These are phyloP conservation scores for Dothistroma septosporum DNA, from an alignment of 2,329 filamentous ascomycete genomes.

Conservation along the genomic window DNA sequence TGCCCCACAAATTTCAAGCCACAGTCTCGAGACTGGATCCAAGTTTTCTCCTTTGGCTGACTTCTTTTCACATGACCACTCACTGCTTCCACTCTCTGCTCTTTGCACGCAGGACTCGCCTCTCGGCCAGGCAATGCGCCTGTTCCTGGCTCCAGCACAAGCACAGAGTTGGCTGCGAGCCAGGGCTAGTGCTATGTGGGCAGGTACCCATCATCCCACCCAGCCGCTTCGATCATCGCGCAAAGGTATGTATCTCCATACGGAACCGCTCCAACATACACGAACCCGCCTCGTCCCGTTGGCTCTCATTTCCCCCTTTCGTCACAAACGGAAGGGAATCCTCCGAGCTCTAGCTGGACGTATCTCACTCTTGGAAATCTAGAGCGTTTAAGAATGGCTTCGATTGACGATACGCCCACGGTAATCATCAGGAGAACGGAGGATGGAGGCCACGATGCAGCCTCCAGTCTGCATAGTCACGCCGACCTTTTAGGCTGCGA, in stretches of 20 bases:
- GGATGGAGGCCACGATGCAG: slow-evolving; percentile 5
- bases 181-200: neutral
- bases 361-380: neutral
- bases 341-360: neutral
- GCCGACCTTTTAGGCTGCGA: slow-evolving; percentile 9
- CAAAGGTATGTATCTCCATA: neutral
- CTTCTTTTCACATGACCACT: too few species aligned
- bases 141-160: neutral
- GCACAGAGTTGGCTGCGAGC: neutral
- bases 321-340: neutral
- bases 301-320: neutral
- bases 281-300: neutral
- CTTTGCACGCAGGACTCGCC: too few species aligned
- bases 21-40: neutral
- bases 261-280: neutral
- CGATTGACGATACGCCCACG: neutral
- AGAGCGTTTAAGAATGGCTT: neutral
- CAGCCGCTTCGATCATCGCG: neutral
- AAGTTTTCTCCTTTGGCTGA: too few species aligned
- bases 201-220: neutral
- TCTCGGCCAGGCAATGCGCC: too few species aligned
- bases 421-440: slow-evolving; percentile 4
- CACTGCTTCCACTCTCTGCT: too few species aligned
- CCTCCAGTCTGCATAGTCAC: slow-evolving; percentile 9
- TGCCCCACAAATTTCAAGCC: neutral